Evolutionary conservation across 345 rosid genomes (phyloP).

Genomic region (Syzygium jambos): DNA sequence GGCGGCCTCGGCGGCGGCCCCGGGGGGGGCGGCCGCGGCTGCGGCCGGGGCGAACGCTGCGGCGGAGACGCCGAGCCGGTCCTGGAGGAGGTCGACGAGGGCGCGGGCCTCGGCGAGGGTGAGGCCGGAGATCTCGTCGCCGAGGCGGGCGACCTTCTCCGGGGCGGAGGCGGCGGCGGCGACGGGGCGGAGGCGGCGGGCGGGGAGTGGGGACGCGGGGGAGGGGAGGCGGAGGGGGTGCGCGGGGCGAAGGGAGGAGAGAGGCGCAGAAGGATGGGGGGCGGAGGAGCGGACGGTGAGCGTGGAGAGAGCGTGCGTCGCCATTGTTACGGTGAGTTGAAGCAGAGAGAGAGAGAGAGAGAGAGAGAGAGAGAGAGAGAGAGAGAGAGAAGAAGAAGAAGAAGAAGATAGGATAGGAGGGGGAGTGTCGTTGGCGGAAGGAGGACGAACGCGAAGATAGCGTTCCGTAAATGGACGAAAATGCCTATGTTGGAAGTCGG

Average conservation of each 20-base stretch:
- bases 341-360: not conserved
- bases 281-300: constrained; percentile 26
- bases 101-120: constrained; percentile 72
- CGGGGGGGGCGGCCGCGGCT: constrained; percentile 38
- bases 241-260: constrained; percentile 9
- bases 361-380: not conserved
- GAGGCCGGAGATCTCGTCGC: constrained; percentile 46
- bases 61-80: constrained; percentile 75
- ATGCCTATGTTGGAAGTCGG: not conserved
- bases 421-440: not conserved
- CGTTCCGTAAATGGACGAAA: not conserved
- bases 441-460: constrained; percentile 5
- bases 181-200: constrained; percentile 41
- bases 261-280: not conserved
- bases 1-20: constrained; percentile 17
- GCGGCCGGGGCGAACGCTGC: constrained; percentile 62
- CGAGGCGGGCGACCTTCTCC: constrained; percentile 64
- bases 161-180: constrained; percentile 64
- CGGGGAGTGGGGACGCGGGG: constrained; percentile 21
- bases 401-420: not conserved
- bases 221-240: constrained; percentile 19
- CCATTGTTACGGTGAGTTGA: not conserved
- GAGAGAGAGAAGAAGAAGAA: not conserved
- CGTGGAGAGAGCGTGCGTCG: constrained; percentile 18
- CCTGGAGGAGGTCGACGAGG: constrained; percentile 78